phyloP scores from a whole-genome alignment of 2,329 filamentous ascomycete genomes.

The Akanthomyces uredinophilus region DNA sequence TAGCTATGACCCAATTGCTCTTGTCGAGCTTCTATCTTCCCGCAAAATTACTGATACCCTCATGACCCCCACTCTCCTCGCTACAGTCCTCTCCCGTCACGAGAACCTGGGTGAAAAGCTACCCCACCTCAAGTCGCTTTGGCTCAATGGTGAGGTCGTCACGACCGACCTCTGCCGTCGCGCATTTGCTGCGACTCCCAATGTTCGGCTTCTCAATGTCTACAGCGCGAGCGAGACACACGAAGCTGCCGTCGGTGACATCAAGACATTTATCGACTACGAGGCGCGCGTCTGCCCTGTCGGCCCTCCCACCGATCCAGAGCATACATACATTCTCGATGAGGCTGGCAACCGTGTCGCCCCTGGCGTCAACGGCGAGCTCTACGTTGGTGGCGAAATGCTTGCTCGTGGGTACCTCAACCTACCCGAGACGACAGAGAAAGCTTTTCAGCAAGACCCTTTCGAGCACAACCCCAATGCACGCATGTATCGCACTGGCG shows the following conservation, averaged over 20 bases:
- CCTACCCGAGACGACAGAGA: conserved; percentile 69
- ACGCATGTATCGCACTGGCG: conserved; percentile 71
- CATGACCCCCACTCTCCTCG: conserved; percentile 76
- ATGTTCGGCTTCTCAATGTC: conserved; percentile 67
- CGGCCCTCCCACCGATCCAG: conserved; percentile 61
- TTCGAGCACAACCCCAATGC: conserved; percentile 56
- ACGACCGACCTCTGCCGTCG: conserved; percentile 70
- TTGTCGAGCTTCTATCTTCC: conserved; percentile 63
- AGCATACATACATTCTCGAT: conserved; percentile 68
- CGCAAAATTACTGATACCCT: conserved; percentile 72
- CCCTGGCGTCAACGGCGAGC: conserved; percentile 60
- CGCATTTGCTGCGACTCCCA: conserved; percentile 61
- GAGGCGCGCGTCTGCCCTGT: conserved; percentile 67
- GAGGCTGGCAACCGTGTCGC: conserved; percentile 61
- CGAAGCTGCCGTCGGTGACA: conserved; percentile 72
- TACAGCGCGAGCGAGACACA: conserved; percentile 82
- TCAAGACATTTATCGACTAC: conserved; percentile 59
- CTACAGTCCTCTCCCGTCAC: conserved; percentile 67
- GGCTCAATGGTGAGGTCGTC: conserved; percentile 80
- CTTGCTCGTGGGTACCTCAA: conserved; percentile 75
- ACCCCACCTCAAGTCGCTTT: conserved; percentile 63
- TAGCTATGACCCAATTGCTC: conserved; percentile 70
- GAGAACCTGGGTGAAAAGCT: conserved; percentile 58
- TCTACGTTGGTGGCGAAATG: conserved; percentile 69
- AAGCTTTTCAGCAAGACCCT: conserved; percentile 63